Conservation (phyloP, 2,329 filamentous ascomycete species). For the Ambrosiella xylebori region DNA sequence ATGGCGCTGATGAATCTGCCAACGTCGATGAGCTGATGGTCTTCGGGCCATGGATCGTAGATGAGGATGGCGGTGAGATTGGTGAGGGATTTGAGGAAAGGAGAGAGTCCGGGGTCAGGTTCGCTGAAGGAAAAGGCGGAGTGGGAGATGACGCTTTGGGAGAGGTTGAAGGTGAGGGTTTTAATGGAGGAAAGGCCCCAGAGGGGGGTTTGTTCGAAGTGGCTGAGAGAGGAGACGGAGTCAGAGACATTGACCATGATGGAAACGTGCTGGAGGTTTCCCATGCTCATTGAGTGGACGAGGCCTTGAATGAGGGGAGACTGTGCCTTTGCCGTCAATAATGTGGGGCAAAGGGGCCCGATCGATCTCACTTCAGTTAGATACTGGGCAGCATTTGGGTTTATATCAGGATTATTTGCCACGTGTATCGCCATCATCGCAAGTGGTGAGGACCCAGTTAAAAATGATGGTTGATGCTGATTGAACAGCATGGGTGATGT, state of each 20-base stretch:
- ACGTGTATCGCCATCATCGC: no score
- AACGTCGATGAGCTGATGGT: neutral
- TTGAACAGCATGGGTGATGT: neutral
- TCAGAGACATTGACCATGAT: neutral
- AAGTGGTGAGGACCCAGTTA: no score
- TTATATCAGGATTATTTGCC: no score
- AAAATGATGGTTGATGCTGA: neutral
- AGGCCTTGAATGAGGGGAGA: neutral
- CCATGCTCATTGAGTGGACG: neutral
- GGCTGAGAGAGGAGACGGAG: neutral
- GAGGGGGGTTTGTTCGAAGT: neutral
- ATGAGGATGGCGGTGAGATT: constrained; percentile 14
- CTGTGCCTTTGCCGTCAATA: neutral
- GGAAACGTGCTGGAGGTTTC: neutral
- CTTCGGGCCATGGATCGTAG: constrained; percentile 7
- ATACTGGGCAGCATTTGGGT: no score
- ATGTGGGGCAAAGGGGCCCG: neutral
- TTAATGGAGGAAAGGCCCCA: neutral
- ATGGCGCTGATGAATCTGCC: neutral
- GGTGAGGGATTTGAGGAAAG: constrained; percentile 14
- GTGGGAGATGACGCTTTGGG: neutral
- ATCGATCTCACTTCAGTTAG: neutral
- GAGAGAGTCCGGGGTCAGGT: constrained; percentile 9
- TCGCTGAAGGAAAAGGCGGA: neutral
- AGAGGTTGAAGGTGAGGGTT: neutral